phyloP scores from a whole-genome alignment of 352 stramenopile genomes.

The Phytophthora uliginosa region DNA sequence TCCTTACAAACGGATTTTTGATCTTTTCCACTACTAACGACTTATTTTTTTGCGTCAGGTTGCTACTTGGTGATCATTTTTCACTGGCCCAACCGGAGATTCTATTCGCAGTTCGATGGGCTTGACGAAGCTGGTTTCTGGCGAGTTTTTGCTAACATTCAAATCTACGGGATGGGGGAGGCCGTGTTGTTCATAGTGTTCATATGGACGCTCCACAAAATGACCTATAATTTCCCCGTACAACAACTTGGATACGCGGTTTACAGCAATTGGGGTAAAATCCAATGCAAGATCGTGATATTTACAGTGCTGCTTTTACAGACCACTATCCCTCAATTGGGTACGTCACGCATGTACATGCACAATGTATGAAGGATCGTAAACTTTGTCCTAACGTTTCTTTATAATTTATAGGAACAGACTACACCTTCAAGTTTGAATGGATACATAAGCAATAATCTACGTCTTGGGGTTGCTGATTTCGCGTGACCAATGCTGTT shows the following conservation, averaged over 20 bases:
- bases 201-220: slow-evolving; percentile 22
- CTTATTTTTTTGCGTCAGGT: slow-evolving; percentile 8
- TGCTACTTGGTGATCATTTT: slow-evolving; percentile 37
- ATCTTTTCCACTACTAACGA: neutral
- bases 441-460: slow-evolving; percentile 1
- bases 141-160: slow-evolving; percentile 5
- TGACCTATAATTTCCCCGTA: slow-evolving; percentile 24
- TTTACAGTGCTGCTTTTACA: slow-evolving; percentile 35
- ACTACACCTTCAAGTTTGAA: slow-evolving; percentile 23
- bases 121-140: slow-evolving; percentile 10
- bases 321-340: slow-evolving; percentile 27
- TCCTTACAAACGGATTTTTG: neutral
- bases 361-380: neutral
- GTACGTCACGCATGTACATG: slow-evolving; percentile 4
- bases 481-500: neutral
- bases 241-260: slow-evolving; percentile 34
- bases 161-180: slow-evolving; percentile 26
- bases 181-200: slow-evolving; percentile 15
- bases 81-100: slow-evolving; percentile 41
- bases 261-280: slow-evolving; percentile 15
- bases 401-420: slow-evolving; percentile 1
- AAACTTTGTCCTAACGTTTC: neutral
- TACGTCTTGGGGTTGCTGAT: neutral
- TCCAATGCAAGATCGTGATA: slow-evolving; percentile 34
- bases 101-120: slow-evolving; percentile 31